Evolutionary conservation across 495 filamentous ascomycete genomes (phyloP), one percentile per base, ranked within the genome.

Genomic region (Parathielavia hyrcaniae): DNA sequence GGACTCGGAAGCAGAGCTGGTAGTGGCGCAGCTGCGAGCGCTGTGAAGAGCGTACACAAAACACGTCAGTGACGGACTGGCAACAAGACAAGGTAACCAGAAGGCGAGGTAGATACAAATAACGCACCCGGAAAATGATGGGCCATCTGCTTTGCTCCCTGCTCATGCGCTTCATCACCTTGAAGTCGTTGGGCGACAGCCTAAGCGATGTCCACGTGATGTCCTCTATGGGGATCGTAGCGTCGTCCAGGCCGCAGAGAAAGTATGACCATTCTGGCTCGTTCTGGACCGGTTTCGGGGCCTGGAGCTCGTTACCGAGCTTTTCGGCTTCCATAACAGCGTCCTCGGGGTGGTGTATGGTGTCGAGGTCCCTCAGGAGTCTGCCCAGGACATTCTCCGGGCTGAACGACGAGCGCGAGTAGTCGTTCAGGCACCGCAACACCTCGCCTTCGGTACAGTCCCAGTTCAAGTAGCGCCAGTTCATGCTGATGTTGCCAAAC

Each of bases 401-500:
- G 3, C 13, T 10, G 20, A 52, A 52, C 11, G 11, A 7, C 1
- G 49, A 35, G 0, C 35, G 20, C 5, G 50, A 56, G 48, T 32
- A 47, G 22, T 8, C n/a, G 1, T 40, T n/a, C 6, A 67, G 32
- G 13, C 38, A 14, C 12, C 45, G 49, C 39, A 63, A 41, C 16
- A 64, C 22, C 1, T 38, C 19, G 1, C 11, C 17, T 50, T 58
- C 58, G 16, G 46, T 20, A 14, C 53, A 52, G 20, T 36, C 0
- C 55, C 56, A 49, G 38, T 39, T n/a, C 20, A 57, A 17, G 32
- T 41, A n/a, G 22, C 8, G 14, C 58, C 50, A 58, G 5, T 40
- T 11, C 58, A 53, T 61, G 7, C 17, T 36, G 45, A 53, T 32
- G 12, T 13, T 7, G 23, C 58, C 57, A 12, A 35, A 55, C 22